phyloP scores from a whole-genome alignment of 768 basidiomycete species.

The Boletus huronensis region DNA sequence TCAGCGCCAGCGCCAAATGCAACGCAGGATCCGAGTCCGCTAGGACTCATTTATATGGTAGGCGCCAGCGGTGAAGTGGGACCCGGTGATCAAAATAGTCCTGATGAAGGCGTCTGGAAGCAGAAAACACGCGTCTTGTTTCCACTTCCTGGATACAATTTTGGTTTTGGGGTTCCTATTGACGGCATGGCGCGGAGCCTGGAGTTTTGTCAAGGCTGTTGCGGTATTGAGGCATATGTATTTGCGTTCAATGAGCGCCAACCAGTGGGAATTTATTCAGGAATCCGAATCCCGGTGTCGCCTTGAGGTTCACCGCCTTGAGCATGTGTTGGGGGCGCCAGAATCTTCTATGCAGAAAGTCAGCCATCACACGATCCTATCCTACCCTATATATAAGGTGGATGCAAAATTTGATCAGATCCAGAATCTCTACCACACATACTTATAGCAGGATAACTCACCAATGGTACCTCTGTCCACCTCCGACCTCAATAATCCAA shows the following conservation, averaged over 20 bases:
- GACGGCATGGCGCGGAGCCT: conserved; percentile 9
- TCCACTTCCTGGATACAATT: too few relatives aligned
- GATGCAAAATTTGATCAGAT: neutral
- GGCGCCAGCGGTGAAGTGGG: neutral
- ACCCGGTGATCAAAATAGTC: neutral
- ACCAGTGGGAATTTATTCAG: neutral
- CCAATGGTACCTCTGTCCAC: conserved; percentile 19
- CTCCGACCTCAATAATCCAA: conserved; percentile 26
- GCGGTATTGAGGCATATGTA: neutral
- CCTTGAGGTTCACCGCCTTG: neutral
- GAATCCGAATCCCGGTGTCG: neutral
- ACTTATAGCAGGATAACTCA: conserved; percentile 1
- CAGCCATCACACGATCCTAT: neutral
- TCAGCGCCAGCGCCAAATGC: conserved; percentile 9
- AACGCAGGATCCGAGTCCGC: neutral
- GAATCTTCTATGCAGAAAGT: neutral
- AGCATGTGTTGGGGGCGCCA: neutral
- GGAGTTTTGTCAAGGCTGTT: neutral
- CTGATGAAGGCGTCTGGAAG: conserved; percentile 1
- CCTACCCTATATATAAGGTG: conserved; percentile 12
- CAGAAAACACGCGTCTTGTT: neutral
- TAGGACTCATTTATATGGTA: neutral
- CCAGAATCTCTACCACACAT: neutral
- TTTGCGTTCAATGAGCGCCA: neutral
- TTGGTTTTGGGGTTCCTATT: neutral